These are phyloP conservation scores for Cardamine chenopodiifolia DNA, from an alignment of 345 rosid species.

Conservation along the genomic window DNA sequence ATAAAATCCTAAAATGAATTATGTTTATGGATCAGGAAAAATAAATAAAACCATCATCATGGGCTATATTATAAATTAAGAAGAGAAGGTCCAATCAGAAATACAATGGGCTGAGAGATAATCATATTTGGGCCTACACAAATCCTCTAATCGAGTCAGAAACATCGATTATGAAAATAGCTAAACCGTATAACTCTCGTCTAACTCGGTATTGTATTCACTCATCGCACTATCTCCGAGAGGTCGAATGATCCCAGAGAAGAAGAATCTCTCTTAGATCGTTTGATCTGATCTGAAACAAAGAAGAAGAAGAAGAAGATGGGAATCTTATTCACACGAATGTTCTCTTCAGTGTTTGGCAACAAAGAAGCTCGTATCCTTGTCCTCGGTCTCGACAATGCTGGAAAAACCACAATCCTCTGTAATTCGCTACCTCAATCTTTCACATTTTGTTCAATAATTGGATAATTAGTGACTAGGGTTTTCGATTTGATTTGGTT, in stretches of 20 bases:
- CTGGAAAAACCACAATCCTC: constrained; percentile 87
- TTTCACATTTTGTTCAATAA: background rate
- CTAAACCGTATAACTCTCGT: constrained; percentile 2
- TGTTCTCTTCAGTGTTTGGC: constrained; percentile 79
- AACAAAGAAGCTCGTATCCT: constrained; percentile 87
- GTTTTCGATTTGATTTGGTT: constrained; percentile 23
- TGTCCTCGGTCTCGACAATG: constrained; percentile 91
- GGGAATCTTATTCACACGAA: constrained; percentile 76
- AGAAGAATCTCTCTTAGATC: constrained; percentile 42
- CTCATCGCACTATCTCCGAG: constrained; percentile 26
- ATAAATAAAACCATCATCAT: background rate
- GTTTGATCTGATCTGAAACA: constrained; percentile 24
- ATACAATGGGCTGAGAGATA: background rate
- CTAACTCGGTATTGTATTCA: background rate
- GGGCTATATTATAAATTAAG: background rate
- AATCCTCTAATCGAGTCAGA: background rate
- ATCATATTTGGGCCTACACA: background rate
- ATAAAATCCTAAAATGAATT: background rate
- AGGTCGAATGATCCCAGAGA: constrained; percentile 40
- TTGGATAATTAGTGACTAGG: constrained; percentile 8
- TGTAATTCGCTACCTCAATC: constrained; percentile 45
- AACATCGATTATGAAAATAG: background rate
- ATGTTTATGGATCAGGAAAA: background rate
- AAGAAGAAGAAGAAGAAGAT: constrained; percentile 41
- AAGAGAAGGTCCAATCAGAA: background rate